Base-by-base conservation (phyloP, 495 filamentous ascomycete species). In the Penicillium manginii region DNA sequence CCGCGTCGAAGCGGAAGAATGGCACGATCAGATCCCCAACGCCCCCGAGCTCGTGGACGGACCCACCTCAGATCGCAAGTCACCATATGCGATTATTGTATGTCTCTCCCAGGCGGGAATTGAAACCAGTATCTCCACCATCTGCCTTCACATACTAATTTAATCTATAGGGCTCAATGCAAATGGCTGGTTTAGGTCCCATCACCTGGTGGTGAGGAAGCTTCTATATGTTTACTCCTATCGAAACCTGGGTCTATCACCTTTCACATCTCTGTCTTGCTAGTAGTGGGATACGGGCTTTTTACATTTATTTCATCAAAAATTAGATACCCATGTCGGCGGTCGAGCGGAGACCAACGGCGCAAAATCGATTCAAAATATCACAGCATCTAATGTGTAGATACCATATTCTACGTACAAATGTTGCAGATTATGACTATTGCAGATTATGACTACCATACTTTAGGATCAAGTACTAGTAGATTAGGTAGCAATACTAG, bases 11-110 rank as follows among this genome's bases (percentile, higher is more conserved):
- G 78, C 84, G 23, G 94, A 99, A 78, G 79, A 87, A 50, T 99
- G 93, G 89, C 82, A 89, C 40, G 93, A 98, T 65, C 88, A 96
- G 71, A 85, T 87, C 7, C 93, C 93, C 4, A 83, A 83, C 49
- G 84, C 81, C 31, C 86, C 87, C 11, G 79, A 83, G 53, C 77
- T 84, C 18, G 69, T 72, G 1, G 77, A 78, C 35, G 82, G 79
- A 43, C 72, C 79, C 26, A 58, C 77, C 3, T 71, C 76, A 32
- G 81, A 85, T 51, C 73, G 76, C 14, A 81, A 81, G 57, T 78
- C 87, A 22, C 86, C 89, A 10, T 93, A 90, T 74, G 82, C 79
- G 19, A 84, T 93, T 60, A 82, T 80, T 22, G 90, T 89, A 56
- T 72, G 83, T 73, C 39, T 37, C 4, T 6, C 12, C 40, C 23